Percentiles rank a stretch among this genome's conserved stretches.
phyloP scores from a whole-genome alignment of 129 eudicot genomes.

The Calendula officinalis region DNA sequence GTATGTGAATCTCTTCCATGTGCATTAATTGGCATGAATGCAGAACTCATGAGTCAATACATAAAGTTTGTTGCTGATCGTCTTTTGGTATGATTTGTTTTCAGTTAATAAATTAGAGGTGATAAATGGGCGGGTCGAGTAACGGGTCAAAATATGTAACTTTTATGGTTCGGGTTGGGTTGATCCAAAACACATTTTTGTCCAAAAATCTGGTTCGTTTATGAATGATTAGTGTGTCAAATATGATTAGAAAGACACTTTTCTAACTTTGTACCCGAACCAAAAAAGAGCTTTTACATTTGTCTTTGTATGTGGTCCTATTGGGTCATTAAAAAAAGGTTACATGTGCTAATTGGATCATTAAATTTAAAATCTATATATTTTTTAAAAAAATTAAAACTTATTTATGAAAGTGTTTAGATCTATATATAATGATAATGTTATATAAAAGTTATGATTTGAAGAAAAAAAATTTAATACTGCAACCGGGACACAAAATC shows the following conservation, averaged over 20 bases:
- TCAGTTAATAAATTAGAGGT: not conserved
- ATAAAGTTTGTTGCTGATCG: constrained; percentile 81
- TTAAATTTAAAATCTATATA: too few relatives aligned
- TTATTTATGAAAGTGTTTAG: too few relatives aligned
- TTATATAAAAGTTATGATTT: too few relatives aligned
- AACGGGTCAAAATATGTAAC: not conserved
- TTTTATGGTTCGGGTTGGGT: not conserved
- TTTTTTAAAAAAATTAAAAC: too few relatives aligned
- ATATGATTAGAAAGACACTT: not conserved
- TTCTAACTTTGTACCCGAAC: too few relatives aligned
- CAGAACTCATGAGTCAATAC: constrained; percentile 76
- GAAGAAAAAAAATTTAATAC: too few relatives aligned
- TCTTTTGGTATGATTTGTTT: constrained; percentile 51
- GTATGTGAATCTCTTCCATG: constrained; percentile 86
- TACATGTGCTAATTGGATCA: too few relatives aligned
- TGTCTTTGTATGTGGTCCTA: too few relatives aligned
- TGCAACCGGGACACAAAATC: too few relatives aligned
- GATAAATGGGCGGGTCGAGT: not conserved
- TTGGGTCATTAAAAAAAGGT: too few relatives aligned
- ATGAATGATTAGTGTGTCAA: not conserved
- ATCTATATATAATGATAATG: too few relatives aligned
- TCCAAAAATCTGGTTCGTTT: not conserved
- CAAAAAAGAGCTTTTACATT: too few relatives aligned
- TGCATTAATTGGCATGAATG: constrained; percentile 82
- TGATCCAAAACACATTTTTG: not conserved